Base-by-base conservation (phyloP, 805 yeast species). In the Debaryomyces maramus region DNA sequence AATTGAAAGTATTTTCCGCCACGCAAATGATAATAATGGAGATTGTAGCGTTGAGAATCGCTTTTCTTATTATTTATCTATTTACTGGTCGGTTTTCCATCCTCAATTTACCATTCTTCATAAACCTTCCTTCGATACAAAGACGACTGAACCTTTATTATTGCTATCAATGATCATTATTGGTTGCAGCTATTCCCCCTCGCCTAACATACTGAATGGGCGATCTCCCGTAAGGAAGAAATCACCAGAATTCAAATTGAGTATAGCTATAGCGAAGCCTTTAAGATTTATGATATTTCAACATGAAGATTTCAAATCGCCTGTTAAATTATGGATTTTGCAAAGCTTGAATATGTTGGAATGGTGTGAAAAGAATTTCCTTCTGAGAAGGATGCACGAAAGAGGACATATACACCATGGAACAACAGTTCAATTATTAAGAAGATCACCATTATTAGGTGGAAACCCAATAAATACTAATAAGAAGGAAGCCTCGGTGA, bases 331-430 rank as follows among this genome's bases (percentile, higher is more conserved):
- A 6, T 88, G 90, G 83, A 77, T 88, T 7, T 70, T 88, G 34
- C 96, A 88, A 58, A 72, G 87, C 49, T 68, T 88, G 45, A 60
- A 85, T 40, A 56, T 88, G 46, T 58, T 88, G n/a, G 96, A 88
- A 54, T 80, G 82, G 63, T 82, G 80, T 54, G 96, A 88, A 56
- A 85, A 88, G 63, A 75, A 83, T 44, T 81, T 84, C 49, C 70
- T 88, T 0, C 75, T 78, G 32, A 66, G 96, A 50, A 64, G 66
- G 29, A 60, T 85, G 51, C 96, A 88, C 56, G 96, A 88, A 61
- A 63, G 96, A 34, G 85, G 88, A 0, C 91, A 84, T 59, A 65
- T 88, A 15, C 95, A 88, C 56, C 96, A 88, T 58, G 96, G 93
- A 4, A 84, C 95, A 0, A 81, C 90, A 0, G 81, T 87, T 29